Evolutionary conservation across 345 rosid genomes (phyloP).

Genomic region (Noccaea bulbosa): DNA sequence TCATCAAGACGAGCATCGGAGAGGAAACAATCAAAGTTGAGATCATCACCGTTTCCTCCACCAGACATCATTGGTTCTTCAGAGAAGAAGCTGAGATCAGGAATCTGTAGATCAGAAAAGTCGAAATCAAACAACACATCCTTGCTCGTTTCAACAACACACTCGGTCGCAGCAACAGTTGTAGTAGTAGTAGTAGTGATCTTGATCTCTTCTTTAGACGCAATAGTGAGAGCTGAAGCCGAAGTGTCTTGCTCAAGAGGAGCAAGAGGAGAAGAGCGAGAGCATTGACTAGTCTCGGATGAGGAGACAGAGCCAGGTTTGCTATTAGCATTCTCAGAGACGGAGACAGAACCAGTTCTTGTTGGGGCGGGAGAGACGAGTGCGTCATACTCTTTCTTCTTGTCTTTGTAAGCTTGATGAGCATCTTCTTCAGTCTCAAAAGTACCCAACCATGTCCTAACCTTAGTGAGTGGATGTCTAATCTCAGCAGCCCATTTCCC

Average conservation of each 20-base stretch:
- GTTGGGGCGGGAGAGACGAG: constrained; percentile 9
- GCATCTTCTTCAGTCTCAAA: constrained; percentile 83
- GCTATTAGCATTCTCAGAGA: constrained; percentile 9
- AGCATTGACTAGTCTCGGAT: constrained; percentile 58
- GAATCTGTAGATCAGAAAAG: constrained; percentile 52
- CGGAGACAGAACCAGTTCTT: neutral
- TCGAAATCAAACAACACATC: constrained; percentile 33
- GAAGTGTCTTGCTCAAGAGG: constrained; percentile 58
- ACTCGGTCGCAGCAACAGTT: no score
- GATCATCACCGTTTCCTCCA: constrained; percentile 42
- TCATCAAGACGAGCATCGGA: constrained; percentile 54
- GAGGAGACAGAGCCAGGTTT: constrained; percentile 20
- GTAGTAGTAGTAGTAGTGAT: neutral
- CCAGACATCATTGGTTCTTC: constrained; percentile 49
- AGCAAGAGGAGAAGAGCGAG: constrained; percentile 60
- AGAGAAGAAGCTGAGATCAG: constrained; percentile 51
- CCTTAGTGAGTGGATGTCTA: constrained; percentile 62
- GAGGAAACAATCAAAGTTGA: constrained; percentile 52
- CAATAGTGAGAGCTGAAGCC: constrained; percentile 37
- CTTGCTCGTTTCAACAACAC: constrained; percentile 19
- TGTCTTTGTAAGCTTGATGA: constrained; percentile 66
- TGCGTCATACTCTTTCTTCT: constrained; percentile 71
- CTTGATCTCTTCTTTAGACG: constrained; percentile 22
- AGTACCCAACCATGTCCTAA: constrained; percentile 91
- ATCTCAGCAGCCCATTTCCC: constrained; percentile 99